Evolutionary conservation across 768 basidiomycete genomes (phyloP).

Genomic region (Lactarius indigo): DNA sequence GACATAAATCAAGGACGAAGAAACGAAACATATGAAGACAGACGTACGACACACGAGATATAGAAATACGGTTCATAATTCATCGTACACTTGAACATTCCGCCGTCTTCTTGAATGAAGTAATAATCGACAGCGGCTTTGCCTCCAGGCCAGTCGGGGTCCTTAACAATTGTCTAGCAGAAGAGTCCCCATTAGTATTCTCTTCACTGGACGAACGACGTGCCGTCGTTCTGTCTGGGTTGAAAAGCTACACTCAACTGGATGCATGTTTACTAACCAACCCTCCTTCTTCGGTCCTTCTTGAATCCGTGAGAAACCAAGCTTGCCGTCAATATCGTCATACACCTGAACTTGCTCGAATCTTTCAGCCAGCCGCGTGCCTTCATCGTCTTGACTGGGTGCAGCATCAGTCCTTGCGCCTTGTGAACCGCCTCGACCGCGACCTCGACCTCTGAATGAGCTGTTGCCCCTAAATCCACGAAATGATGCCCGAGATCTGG

Average conservation of each 20-base stretch:
- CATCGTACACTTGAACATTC: constrained; percentile 92
- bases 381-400: constrained; percentile 82
- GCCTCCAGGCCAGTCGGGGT: constrained; percentile 79
- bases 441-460: constrained; percentile 42
- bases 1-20: constrained; percentile 9
- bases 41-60: constrained; percentile 83
- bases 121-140: constrained; percentile 93
- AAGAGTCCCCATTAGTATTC: neutral
- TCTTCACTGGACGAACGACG: neutral
- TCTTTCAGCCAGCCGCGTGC: constrained; percentile 77
- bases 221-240: neutral
- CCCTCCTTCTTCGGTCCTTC: constrained; percentile 79
- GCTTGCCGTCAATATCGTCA: constrained; percentile 91
- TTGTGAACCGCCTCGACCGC: constrained; percentile 41
- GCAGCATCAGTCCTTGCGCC: constrained; percentile 43
- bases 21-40: neutral
- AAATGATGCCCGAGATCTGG: constrained; percentile 34
- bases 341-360: constrained; percentile 73
- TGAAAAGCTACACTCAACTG: constrained; percentile 50
- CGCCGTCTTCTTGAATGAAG: constrained; percentile 96
- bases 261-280: constrained; percentile 99
- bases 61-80: constrained; percentile 94
- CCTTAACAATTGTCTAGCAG: constrained; percentile 76
- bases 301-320: constrained; percentile 80
- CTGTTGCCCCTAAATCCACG: constrained; percentile 40